Evolutionary conservation across 2,329 filamentous ascomycete genomes (phyloP).

Genomic region (Epicoccum nigrum): DNA sequence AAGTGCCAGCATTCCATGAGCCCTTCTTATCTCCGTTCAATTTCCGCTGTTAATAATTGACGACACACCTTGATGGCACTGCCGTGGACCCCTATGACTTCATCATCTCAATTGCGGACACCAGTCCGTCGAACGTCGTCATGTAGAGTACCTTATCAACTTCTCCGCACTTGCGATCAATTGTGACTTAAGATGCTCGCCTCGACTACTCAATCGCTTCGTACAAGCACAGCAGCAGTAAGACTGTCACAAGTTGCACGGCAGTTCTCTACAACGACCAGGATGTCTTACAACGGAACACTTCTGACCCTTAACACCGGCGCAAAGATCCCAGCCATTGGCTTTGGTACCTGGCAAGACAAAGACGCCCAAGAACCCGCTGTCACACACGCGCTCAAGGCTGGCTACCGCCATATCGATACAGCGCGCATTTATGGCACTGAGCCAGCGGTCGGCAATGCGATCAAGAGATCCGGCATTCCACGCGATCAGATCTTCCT

Average conservation of each 20-base stretch:
- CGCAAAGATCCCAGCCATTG: slow-evolving; percentile 75
- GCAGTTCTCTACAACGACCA: slow-evolving; percentile 24
- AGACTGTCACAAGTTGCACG: slow-evolving; percentile 25
- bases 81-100: slow-evolving; percentile 11
- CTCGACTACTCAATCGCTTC: slow-evolving; percentile 22
- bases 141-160: slow-evolving; percentile 4
- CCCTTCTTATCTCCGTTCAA: slow-evolving; percentile 5
- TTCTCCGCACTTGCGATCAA: background rate
- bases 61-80: slow-evolving; percentile 1
- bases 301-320: slow-evolving; percentile 67
- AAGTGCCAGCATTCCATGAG: background rate
- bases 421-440: slow-evolving; percentile 38
- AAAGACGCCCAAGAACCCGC: slow-evolving; percentile 44
- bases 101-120: slow-evolving; percentile 5
- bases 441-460: slow-evolving; percentile 32
- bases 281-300: slow-evolving; percentile 44
- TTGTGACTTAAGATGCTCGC: slow-evolving; percentile 21
- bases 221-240: slow-evolving; percentile 13
- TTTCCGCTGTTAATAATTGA: slow-evolving; percentile 1
- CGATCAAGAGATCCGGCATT: slow-evolving; percentile 40
- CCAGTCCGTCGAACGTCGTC: slow-evolving; percentile 1
- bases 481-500: slow-evolving; percentile 49
- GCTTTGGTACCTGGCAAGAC: slow-evolving; percentile 56
- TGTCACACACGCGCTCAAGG: slow-evolving; percentile 44
- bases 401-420: slow-evolving; percentile 42